Percentiles rank a stretch among this genome's conserved stretches.
Evolutionary conservation across 2,329 filamentous ascomycete genomes (phyloP).

Genomic region (Bipolaris zeicola): DNA sequence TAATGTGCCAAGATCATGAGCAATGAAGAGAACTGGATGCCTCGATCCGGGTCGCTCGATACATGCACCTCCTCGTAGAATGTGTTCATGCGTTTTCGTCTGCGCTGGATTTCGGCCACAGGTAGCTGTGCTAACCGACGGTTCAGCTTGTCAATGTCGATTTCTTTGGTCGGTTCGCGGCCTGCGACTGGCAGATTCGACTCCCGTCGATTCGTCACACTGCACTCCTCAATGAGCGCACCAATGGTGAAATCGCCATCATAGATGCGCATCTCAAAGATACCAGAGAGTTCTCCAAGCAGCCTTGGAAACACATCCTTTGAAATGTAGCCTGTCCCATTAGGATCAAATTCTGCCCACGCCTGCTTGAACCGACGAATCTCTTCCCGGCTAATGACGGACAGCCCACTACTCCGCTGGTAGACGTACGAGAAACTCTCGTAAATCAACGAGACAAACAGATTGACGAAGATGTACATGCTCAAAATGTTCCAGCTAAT

Average conservation of each 20-base stretch:
- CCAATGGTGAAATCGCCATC: slow-evolving; percentile 85
- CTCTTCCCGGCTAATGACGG: slow-evolving; percentile 88
- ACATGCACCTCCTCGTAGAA: slow-evolving; percentile 98
- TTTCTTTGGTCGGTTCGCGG: slow-evolving; percentile 46
- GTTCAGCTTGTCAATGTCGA: slow-evolving; percentile 80
- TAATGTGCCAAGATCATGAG: slow-evolving; percentile 97
- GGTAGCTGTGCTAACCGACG: slow-evolving; percentile 75
- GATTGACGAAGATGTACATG: slow-evolving; percentile 99
- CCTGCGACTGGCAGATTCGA: slow-evolving; percentile 57
- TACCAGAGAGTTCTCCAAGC: slow-evolving; percentile 85
- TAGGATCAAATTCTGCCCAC: slow-evolving; percentile 93
- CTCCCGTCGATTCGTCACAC: slow-evolving; percentile 59
- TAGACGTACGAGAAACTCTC: slow-evolving; percentile 99
- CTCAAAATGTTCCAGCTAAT: slow-evolving; percentile 98
- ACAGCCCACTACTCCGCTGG: slow-evolving; percentile 91
- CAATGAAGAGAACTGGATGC: slow-evolving; percentile 89
- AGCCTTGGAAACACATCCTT: slow-evolving; percentile 89
- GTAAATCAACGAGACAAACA: slow-evolving; percentile 98
- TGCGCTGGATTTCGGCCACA: slow-evolving; percentile 71
- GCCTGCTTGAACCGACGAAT: slow-evolving; percentile 97
- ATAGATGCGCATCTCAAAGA: slow-evolving; percentile 98
- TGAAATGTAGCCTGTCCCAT: slow-evolving; percentile 87
- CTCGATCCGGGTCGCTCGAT: slow-evolving; percentile 84
- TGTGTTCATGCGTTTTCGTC: slow-evolving; percentile 82
- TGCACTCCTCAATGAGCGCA: slow-evolving; percentile 85